phyloP scores from a whole-genome alignment of 2,329 filamentous ascomycete species.

The Ceratocystis variospora region DNA sequence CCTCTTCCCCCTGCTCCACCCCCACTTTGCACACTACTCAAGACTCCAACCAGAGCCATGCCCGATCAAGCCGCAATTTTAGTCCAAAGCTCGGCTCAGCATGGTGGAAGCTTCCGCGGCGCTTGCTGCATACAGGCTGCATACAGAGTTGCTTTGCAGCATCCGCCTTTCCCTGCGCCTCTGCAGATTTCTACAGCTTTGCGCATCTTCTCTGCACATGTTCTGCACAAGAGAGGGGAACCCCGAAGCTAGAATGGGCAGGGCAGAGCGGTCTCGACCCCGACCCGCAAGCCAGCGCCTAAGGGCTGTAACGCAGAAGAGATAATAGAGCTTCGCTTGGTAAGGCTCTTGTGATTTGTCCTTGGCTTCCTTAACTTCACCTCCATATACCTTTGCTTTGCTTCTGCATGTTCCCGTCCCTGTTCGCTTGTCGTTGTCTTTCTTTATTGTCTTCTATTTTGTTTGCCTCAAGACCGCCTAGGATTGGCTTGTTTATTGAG shows the following conservation, averaged over 20 bases:
- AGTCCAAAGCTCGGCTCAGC: conserved; percentile 7
- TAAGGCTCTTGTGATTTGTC: too few species aligned
- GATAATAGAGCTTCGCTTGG: too few species aligned
- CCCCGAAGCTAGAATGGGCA: not conserved
- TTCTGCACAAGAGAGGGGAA: conserved; percentile 2
- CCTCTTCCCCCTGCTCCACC: not conserved
- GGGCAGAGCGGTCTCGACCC: not conserved
- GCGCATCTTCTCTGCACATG: too few species aligned
- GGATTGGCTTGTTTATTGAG: too few species aligned
- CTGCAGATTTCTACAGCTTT: too few species aligned
- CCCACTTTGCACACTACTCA: not conserved
- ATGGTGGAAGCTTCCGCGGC: not conserved
- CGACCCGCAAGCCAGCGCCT: not conserved
- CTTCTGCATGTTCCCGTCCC: too few species aligned
- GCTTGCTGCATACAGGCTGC: not conserved
- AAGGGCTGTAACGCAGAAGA: not conserved
- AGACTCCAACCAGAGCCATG: not conserved
- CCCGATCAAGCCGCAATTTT: not conserved
- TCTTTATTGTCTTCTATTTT: too few species aligned
- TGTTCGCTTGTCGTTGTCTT: too few species aligned
- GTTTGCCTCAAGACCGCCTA: too few species aligned
- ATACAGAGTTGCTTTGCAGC: not conserved
- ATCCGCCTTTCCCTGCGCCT: not conserved
- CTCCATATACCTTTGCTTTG: too few species aligned
- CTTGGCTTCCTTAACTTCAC: too few species aligned